Conservation (phyloP, 352 stramenopile genomes). For the Phytophthora ohioensis region DNA sequence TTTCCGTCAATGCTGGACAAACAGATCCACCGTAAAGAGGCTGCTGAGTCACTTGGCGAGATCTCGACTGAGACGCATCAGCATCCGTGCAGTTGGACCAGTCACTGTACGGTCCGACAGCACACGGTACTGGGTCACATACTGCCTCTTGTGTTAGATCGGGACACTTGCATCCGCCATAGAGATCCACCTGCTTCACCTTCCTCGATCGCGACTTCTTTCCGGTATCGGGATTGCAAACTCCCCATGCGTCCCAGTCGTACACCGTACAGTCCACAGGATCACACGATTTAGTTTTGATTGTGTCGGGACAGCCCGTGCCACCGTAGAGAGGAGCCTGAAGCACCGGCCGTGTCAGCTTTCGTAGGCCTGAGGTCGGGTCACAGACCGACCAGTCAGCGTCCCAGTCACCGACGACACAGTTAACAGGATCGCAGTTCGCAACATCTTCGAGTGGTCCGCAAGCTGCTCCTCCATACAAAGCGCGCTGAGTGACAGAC, state of each 20-base stretch:
- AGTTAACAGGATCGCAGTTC: constrained; percentile 55
- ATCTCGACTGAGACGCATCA: constrained; percentile 43
- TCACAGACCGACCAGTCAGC: constrained; percentile 49
- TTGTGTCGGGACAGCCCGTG: constrained; percentile 38
- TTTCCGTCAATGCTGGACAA: constrained; percentile 40
- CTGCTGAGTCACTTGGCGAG: constrained; percentile 39
- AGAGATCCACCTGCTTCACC: constrained; percentile 56
- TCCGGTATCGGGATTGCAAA: constrained; percentile 34
- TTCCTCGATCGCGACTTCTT: constrained; percentile 50
- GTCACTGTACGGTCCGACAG: constrained; percentile 51
- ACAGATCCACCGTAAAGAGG: constrained; percentile 48
- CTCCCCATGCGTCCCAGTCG: constrained; percentile 43
- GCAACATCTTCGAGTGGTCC: constrained; percentile 45
- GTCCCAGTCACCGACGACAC: constrained; percentile 48
- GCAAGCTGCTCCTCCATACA: constrained; percentile 45
- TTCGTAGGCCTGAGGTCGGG: constrained; percentile 35
- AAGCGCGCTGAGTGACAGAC: constrained; percentile 39
- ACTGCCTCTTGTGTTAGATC: constrained; percentile 40
- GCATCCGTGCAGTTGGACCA: constrained; percentile 59
- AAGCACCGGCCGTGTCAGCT: constrained; percentile 48
- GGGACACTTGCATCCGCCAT: constrained; percentile 60
- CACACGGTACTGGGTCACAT: constrained; percentile 63
- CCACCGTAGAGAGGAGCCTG: constrained; percentile 50
- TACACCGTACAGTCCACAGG: constrained; percentile 59
- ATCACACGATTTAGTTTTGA: constrained; percentile 50